phyloP scores from a whole-genome alignment of 352 stramenopile species.

The Pythium apleroticum region DNA sequence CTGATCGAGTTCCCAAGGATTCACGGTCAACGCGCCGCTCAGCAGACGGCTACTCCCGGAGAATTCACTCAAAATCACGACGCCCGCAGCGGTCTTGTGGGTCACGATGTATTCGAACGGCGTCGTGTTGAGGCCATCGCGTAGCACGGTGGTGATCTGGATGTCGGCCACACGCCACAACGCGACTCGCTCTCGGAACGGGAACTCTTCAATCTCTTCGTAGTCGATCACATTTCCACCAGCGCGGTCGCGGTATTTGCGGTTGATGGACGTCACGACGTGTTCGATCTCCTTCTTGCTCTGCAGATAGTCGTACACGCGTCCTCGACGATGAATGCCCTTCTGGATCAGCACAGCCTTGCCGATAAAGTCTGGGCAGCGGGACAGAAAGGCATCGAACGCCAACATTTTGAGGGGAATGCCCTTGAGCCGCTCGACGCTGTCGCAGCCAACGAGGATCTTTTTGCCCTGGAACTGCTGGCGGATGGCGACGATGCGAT shows the following conservation, averaged over 20 bases:
- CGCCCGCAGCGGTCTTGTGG: conserved; percentile 75
- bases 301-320: conserved; percentile 92
- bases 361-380: conserved; percentile 77
- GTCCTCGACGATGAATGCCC: conserved; percentile 76
- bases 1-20: conserved; percentile 95
- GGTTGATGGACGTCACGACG: conserved; percentile 92
- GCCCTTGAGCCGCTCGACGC: conserved; percentile 95
- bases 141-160: conserved; percentile 73
- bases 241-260: conserved; percentile 66
- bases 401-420: conserved; percentile 97
- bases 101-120: conserved; percentile 85
- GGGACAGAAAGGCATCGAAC: conserved; percentile 92
- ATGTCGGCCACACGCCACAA: conserved; percentile 77
- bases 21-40: conserved; percentile 94
- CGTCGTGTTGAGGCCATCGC: conserved; percentile 75
- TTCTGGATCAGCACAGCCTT: conserved; percentile 85
- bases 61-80: conserved; percentile 98
- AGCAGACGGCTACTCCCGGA: conserved; percentile 94
- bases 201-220: conserved; percentile 70
- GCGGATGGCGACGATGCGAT: conserved; percentile 53
- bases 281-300: conserved; percentile 93
- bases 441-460: conserved; percentile 93
- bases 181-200: conserved; percentile 67
- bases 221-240: conserved; percentile 69
- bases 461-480: conserved; percentile 69